These are phyloP conservation scores for Myriosclerotinia curreyana DNA, from an alignment of 2,329 filamentous ascomycete genomes.

Conservation along the genomic window DNA sequence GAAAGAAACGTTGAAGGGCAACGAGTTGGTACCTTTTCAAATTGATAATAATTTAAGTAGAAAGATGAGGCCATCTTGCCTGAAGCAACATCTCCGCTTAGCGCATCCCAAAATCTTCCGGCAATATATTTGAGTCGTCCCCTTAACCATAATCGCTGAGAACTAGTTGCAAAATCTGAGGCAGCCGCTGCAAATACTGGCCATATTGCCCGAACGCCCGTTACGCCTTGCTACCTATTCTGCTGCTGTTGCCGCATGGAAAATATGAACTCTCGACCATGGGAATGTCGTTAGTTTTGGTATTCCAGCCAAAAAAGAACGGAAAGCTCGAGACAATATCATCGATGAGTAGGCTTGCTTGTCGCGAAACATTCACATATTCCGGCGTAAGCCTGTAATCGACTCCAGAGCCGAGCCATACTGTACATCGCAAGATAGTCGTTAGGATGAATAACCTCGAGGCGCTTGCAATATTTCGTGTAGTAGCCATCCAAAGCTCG, in stretches of 20 bases:
- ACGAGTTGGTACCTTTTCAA: neutral
- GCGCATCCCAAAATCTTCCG: slow-evolving; percentile 31
- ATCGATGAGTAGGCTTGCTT: slow-evolving; percentile 51
- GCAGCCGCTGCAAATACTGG: slow-evolving; percentile 30
- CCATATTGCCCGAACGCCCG: slow-evolving; percentile 33
- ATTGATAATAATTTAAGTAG: neutral
- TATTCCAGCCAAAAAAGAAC: slow-evolving; percentile 53
- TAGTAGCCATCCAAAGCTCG: slow-evolving; percentile 56
- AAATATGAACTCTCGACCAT: slow-evolving; percentile 46
- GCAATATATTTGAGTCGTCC: slow-evolving; percentile 31
- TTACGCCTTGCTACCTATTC: slow-evolving; percentile 25
- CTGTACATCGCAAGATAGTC: slow-evolving; percentile 55
- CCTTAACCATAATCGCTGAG: slow-evolving; percentile 29
- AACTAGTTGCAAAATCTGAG: slow-evolving; percentile 31
- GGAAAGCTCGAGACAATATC: slow-evolving; percentile 59
- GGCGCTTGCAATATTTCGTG: slow-evolving; percentile 56
- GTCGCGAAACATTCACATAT: slow-evolving; percentile 53
- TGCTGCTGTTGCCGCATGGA: slow-evolving; percentile 48
- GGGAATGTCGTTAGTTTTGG: slow-evolving; percentile 19
- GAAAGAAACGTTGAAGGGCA: slow-evolving; percentile 18
- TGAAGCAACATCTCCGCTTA: slow-evolving; percentile 30
- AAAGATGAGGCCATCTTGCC: slow-evolving; percentile 19
- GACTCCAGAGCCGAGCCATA: slow-evolving; percentile 56
- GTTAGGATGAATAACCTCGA: slow-evolving; percentile 53
- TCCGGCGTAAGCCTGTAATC: slow-evolving; percentile 61